Base-by-base conservation (phyloP, 2,329 filamentous ascomycete genomes). In the Neopestalotiopsis rosae region DNA sequence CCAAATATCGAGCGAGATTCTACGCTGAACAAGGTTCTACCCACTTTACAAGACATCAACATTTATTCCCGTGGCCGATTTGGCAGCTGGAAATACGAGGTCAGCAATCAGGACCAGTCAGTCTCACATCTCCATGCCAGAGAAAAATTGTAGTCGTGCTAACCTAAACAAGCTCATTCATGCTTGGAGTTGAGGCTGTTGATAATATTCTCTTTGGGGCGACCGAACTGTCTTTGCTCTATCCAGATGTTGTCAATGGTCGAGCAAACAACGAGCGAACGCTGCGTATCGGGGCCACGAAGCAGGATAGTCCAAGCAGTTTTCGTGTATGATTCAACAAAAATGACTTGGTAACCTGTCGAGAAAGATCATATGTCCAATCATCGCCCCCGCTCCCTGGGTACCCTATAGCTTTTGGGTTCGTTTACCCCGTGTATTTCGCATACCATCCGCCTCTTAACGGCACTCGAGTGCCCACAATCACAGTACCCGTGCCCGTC, bases 141-240 rank as follows among this genome's bases (percentile, higher is more conserved):
- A 38, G 1, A 5, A 5, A 2, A n/a, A 1, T 3, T 6, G n/a
- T 17, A 17, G 20, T n/a, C 1, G 1, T 10, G n/a, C 17, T 52
- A 20, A 52, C 7, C 17, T 1, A 5, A n/a, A 5, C n/a, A 0
- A 52, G 45, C 45, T 52, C 45, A 2, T 52, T 52, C 3, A 52
- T 52, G 45, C 45, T 52, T n/a, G 45, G 45, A 7, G 45, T 52
- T 7, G 45, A 52, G 45, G 45, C 45, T 20, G 45, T 52, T 13
- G 45, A 52, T 17, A 10, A 52, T 3, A 52, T 52, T 17, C 9
- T 52, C 7, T 52, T 52, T 52, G 45, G 45, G 1, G 45, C 45
- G 2, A 52, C 45, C 5, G 45, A 52, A 1, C 17, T 52, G 2
- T 52, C 45, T 10, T n/a, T 52, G 5, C 17, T 52, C 14, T 52